Evolutionary conservation across 2,329 filamentous ascomycete genomes (phyloP).

Genomic region (Zymoseptoria passerinii): DNA sequence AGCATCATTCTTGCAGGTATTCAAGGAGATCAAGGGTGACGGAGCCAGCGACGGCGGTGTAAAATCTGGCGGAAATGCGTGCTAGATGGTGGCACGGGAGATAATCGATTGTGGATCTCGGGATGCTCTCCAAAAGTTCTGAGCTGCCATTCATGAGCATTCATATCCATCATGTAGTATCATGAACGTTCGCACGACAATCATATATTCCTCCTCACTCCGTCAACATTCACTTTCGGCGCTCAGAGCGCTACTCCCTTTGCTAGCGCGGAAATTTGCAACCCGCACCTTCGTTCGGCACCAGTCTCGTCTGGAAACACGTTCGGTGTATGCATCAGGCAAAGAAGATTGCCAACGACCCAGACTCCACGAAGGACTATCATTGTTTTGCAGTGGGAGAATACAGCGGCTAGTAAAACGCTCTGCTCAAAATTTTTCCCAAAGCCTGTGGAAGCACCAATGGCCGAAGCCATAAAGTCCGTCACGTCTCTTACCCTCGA

Average conservation of each 20-base stretch:
- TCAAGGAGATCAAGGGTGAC: slow-evolving; percentile 49
- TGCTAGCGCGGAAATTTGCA: neutral
- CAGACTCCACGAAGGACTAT: too few species aligned
- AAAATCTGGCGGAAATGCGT: slow-evolving; percentile 11
- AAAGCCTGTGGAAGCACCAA: slow-evolving; percentile 4
- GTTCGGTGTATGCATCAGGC: too few species aligned
- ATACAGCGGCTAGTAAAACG: neutral
- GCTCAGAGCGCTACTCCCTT: neutral
- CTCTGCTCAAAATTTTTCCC: neutral
- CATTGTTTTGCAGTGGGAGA: too few species aligned
- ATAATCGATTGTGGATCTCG: neutral
- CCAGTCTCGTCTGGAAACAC: neutral
- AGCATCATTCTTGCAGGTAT: slow-evolving; percentile 56
- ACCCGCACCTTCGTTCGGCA: neutral
- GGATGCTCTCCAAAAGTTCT: too few species aligned
- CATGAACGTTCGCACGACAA: neutral
- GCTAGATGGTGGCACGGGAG: slow-evolving; percentile 2
- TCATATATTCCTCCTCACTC: neutral
- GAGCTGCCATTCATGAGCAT: neutral
- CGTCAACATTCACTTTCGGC: neutral
- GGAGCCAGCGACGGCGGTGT: neutral
- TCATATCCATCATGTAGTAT: neutral
- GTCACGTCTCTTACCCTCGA: slow-evolving; percentile 49
- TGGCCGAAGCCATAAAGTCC: slow-evolving; percentile 31
- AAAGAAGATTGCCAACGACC: neutral